Conservation (phyloP, 2,329 filamentous ascomycete genomes). For the Biscogniauxia marginata region DNA sequence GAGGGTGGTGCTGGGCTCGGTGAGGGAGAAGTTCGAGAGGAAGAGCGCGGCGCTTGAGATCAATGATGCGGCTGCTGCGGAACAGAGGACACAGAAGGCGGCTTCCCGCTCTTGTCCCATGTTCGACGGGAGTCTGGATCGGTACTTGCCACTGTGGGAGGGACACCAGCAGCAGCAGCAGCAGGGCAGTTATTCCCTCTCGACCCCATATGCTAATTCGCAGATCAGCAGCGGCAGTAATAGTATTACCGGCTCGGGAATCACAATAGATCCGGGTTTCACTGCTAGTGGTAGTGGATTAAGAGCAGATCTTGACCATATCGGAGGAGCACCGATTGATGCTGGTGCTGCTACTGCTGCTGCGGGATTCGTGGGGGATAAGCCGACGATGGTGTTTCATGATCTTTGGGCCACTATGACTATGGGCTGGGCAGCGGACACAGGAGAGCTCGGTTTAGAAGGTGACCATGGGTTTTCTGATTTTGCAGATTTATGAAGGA, state of each 20-base stretch:
- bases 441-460: neutral
- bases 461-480: neutral
- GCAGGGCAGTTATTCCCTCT: neutral
- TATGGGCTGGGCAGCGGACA: conserved; percentile 21
- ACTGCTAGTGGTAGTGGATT: neutral
- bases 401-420: conserved; percentile 31
- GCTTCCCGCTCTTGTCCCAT: conserved; percentile 46
- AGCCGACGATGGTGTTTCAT: conserved; percentile 5
- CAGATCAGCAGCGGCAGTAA: conserved; percentile 2
- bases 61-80: conserved; percentile 9
- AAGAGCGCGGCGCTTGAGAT: conserved; percentile 37
- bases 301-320: conserved; percentile 6
- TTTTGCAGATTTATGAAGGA: neutral
- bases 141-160: conserved; percentile 46
- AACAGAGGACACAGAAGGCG: conserved; percentile 9
- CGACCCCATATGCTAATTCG: neutral
- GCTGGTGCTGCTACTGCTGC: conserved; percentile 5
- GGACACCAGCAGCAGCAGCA: conserved; percentile 33
- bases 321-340: conserved; percentile 10
- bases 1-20: conserved; percentile 44
- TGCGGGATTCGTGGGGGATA: neutral
- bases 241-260: conserved; percentile 3
- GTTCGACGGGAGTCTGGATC: conserved; percentile 50
- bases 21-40: conserved; percentile 46
- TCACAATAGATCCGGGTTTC: neutral